Conservation (phyloP, 495 filamentous ascomycete genomes). For the Penicillium turbatum region DNA sequence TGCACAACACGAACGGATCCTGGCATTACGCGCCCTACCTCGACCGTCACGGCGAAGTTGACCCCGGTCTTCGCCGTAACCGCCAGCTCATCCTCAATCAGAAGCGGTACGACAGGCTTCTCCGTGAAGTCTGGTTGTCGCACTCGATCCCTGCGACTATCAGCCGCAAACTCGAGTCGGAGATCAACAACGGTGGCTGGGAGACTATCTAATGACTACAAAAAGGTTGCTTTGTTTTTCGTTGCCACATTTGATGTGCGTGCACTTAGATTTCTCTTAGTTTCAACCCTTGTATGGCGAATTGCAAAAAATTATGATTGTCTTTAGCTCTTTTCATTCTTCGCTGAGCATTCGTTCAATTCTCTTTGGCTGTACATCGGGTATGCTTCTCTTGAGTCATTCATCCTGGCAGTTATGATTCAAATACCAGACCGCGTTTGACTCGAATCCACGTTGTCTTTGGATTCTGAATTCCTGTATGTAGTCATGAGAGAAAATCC, state of each 20-base stretch:
- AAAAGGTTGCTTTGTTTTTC: conserved; percentile 7
- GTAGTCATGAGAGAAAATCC: neutral
- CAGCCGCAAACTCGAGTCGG: conserved; percentile 81
- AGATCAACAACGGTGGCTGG: conserved; percentile 96
- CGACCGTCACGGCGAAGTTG: conserved; percentile 90
- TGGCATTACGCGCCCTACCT: conserved; percentile 89
- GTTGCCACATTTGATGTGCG: neutral
- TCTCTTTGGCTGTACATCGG: neutral
- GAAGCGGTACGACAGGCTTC: conserved; percentile 82
- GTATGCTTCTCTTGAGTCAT: neutral
- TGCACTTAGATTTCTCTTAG: neutral
- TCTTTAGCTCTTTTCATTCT: neutral
- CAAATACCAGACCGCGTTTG: neutral
- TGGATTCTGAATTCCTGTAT: neutral
- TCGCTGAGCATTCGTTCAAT: neutral
- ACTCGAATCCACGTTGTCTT: neutral
- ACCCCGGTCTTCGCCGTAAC: conserved; percentile 73
- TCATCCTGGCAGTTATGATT: neutral
- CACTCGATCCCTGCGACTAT: conserved; percentile 87
- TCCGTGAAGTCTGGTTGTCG: conserved; percentile 81
- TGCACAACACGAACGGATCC: conserved; percentile 75
- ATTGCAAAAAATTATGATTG: neutral
- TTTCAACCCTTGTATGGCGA: neutral
- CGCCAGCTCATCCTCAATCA: conserved; percentile 90
- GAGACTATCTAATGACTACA: conserved; percentile 64